These are phyloP conservation scores for Umbellularia californica DNA, from an alignment of 164 flowering plant genomes.

Conservation along the genomic window DNA sequence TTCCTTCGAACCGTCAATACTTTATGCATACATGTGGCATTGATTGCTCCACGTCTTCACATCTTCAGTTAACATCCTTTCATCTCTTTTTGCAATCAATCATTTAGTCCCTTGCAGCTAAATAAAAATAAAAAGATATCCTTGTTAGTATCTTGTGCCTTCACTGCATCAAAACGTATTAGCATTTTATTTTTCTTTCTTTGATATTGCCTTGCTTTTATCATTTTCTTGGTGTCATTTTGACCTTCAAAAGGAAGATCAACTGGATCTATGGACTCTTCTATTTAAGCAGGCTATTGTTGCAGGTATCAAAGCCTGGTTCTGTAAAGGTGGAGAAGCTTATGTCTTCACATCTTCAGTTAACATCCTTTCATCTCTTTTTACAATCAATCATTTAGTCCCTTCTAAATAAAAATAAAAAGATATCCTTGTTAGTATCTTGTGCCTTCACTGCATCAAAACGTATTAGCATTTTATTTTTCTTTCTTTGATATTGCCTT, in stretches of 20 bases:
- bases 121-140: too few relatives aligned
- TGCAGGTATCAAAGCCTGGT: conserved; percentile 83
- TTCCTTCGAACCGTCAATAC: too few relatives aligned
- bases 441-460: neutral
- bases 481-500: neutral
- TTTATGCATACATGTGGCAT: too few relatives aligned
- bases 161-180: neutral
- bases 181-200: neutral
- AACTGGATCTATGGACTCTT: neutral
- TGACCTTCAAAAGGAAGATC: neutral
- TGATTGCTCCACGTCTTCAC: too few relatives aligned
- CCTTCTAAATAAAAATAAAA: too few relatives aligned
- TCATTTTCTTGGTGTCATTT: neutral
- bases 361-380: too few relatives aligned
- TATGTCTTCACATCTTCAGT: too few relatives aligned
- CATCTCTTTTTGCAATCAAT: too few relatives aligned
- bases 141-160: neutral
- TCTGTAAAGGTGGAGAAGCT: conserved; percentile 93
- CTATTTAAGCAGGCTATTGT: neutral
- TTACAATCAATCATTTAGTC: too few relatives aligned
- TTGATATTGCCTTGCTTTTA: neutral
- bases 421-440: neutral
- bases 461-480: neutral
- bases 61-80: too few relatives aligned
- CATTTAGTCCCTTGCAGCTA: too few relatives aligned